Evolutionary conservation across 2,329 filamentous ascomycete species (phyloP), one percentile per base, ranked within the genome.

Genomic region (Mycosphaerella arachidis): DNA sequence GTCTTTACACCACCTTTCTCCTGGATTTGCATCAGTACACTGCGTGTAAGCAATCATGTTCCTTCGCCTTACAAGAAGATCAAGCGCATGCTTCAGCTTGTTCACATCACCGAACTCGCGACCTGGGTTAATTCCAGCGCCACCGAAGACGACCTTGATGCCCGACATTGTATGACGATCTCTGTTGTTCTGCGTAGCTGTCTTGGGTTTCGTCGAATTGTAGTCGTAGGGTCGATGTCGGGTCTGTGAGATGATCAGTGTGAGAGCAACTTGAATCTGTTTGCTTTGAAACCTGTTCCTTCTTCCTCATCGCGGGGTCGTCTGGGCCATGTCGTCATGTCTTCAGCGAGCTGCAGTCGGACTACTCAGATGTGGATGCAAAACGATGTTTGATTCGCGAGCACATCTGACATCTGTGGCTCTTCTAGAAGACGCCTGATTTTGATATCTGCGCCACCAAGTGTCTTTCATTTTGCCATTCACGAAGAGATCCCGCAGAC

Each of bases 91-190:
- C 4, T 69, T 37, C 8, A 72, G 57, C 2, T 57, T 58, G 9
- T 66, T 56, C 27, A 65, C 30, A 27, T 61, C 58, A 46, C 56
- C 61, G 55, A 70, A 70, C 5, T 48, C 40, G 35, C 61, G 61
- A 9, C 58, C 58, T 27, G 43, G 43, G 37, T 60, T 56, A 48
- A 76, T 57, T 45, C 63, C 54, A 20, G 46, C 56, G 48, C 71
- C 72, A 55, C 75, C 76, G 45, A 76, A 75, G 46, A 77, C 67
- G 20, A 65, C 66, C 60, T 77, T 76, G 64, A 77, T 69, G 16
- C 66, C 67, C 24, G 43, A 46, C 43, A 46, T 46, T 8, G 33
- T 35, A 35, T 9, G 8, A 35, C 8, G 33, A 9, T 4, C 33
- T 35, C 33, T 35, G 8, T 35, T 35, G 33, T 24, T 24, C 24